phyloP scores from a whole-genome alignment of 2,329 filamentous ascomycete genomes.

The Trichoderma gracile region DNA sequence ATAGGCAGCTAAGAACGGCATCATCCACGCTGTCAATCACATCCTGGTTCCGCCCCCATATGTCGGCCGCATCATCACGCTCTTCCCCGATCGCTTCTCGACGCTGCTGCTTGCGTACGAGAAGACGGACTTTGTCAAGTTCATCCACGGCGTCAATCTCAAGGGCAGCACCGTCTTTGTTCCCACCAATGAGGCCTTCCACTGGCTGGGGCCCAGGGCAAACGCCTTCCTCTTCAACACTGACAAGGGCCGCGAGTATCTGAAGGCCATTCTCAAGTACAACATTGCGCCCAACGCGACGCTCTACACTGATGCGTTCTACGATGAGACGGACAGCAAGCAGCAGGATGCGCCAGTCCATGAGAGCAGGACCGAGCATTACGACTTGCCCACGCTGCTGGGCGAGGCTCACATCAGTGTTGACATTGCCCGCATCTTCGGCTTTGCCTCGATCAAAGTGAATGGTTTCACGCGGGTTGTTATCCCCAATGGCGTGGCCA shows the following conservation, averaged over 20 bases:
- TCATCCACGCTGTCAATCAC: conserved; percentile 75
- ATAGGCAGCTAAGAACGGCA: conserved; percentile 72
- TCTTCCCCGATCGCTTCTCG: conserved; percentile 75
- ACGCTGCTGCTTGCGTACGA: conserved; percentile 73
- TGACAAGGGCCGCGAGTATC: conserved; percentile 68
- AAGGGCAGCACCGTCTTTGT: conserved; percentile 77
- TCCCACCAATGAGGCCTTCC: conserved; percentile 79
- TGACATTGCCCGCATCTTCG: conserved; percentile 68
- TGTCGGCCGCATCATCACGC: conserved; percentile 53
- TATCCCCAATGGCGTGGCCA: conserved; percentile 69
- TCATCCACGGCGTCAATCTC: conserved; percentile 54
- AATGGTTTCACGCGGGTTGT: conserved; percentile 70
- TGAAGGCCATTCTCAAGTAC: conserved; percentile 77
- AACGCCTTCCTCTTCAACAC: conserved; percentile 87
- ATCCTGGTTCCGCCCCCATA: conserved; percentile 75
- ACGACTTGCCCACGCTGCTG: conserved; percentile 73
- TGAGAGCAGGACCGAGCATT: conserved; percentile 45
- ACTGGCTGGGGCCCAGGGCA: conserved; percentile 67
- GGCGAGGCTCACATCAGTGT: conserved; percentile 66
- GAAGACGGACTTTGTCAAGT: conserved; percentile 70
- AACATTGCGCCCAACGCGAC: conserved; percentile 73
- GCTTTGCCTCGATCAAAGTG: conserved; percentile 69
- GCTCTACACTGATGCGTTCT: conserved; percentile 82
- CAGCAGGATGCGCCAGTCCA: conserved; percentile 36
- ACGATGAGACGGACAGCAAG: conserved; percentile 45